These are phyloP conservation scores for Chrysopogon serrulatus DNA, from an alignment of 176 grass and related monocot genomes.

Conservation along the genomic window DNA sequence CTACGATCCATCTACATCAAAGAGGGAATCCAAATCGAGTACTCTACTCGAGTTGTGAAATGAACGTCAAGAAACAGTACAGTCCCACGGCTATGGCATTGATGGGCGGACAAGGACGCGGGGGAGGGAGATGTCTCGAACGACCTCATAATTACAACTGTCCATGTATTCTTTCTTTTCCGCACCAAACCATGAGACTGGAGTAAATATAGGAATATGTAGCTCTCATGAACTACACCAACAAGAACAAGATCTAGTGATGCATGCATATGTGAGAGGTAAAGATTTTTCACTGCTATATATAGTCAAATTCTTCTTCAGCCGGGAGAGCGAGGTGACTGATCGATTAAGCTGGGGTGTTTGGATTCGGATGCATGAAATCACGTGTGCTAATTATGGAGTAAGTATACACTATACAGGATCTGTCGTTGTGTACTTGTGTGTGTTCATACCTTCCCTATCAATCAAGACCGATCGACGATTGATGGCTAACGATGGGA, in stretches of 20 bases:
- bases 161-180: background rate
- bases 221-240: background rate
- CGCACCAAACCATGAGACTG: background rate
- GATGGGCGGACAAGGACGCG: conserved; percentile 35
- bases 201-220: background rate
- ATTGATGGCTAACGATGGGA: background rate
- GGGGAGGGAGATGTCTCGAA: conserved; percentile 16
- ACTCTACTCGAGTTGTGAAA: background rate
- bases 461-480: background rate
- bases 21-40: conserved; percentile 32
- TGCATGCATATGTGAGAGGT: background rate
- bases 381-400: background rate
- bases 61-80: conserved; percentile 24
- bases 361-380: conserved; percentile 25
- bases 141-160: conserved; percentile 24
- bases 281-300: background rate
- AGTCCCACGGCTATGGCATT: conserved; percentile 36
- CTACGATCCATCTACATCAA: background rate
- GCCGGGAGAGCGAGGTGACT: background rate
- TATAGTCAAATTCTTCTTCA: background rate
- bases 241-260: background rate
- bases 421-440: background rate
- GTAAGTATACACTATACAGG: background rate
- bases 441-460: conserved; percentile 20
- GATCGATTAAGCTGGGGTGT: background rate